Percentiles rank a stretch among this genome's conserved stretches.
phyloP scores from a whole-genome alignment of 768 basidiomycete genomes.

The Boletus rubroflammeus region DNA sequence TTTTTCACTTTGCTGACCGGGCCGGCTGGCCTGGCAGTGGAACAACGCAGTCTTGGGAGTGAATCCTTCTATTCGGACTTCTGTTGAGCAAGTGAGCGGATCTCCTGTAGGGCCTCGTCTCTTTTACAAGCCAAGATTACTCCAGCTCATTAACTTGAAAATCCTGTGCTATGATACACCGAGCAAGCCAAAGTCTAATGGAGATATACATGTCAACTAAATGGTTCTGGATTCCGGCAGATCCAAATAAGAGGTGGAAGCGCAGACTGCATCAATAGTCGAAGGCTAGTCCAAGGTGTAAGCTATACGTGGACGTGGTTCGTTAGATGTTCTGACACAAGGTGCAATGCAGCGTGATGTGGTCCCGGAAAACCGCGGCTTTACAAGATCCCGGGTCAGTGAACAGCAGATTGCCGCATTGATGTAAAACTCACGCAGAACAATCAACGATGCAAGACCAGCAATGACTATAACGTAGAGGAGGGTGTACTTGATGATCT shows the following conservation, averaged over 20 bases:
- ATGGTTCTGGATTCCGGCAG: constrained; percentile 20
- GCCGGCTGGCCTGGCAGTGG: too few relatives aligned
- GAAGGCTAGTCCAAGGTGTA: constrained; percentile 9
- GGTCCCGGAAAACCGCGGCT: constrained; percentile 81
- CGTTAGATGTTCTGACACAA: constrained; percentile 83
- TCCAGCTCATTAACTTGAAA: constrained; percentile 12
- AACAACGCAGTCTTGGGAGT: neutral
- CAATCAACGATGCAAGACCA: constrained; percentile 75
- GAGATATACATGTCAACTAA: constrained; percentile 26
- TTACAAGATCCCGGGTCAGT: constrained; percentile 17
- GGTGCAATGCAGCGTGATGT: constrained; percentile 73
- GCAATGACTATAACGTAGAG: constrained; percentile 77
- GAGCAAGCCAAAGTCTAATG: constrained; percentile 19
- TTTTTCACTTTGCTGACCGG: too few relatives aligned
- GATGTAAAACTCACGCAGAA: constrained; percentile 59
- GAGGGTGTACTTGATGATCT: constrained; percentile 83
- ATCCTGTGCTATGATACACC: constrained; percentile 30
- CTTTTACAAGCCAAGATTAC: neutral
- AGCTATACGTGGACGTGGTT: constrained; percentile 17
- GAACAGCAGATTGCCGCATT: neutral
- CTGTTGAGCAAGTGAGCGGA: neutral
- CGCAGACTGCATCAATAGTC: neutral
- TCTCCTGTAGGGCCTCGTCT: neutral
- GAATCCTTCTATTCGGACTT: neutral
- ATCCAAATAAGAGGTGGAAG: constrained; percentile 10